Conservation (phyloP, 2,329 filamentous ascomycete species). For the Fusarium luffae region DNA sequence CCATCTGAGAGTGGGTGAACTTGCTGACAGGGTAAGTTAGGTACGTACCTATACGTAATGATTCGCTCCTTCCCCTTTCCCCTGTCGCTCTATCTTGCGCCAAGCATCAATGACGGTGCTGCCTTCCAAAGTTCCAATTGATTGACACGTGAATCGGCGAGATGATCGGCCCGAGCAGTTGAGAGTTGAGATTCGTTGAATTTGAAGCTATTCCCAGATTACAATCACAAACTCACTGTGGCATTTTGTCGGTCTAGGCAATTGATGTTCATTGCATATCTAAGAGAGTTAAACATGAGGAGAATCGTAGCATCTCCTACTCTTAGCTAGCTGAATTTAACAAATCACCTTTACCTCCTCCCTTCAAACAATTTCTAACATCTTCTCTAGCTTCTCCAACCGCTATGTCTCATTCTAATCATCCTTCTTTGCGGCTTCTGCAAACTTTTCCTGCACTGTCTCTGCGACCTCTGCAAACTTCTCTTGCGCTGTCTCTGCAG, state of each 20-base stretch:
- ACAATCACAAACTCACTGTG: background rate
- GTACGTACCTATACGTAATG: conserved; percentile 44
- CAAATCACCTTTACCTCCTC: background rate
- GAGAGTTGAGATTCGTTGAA: background rate
- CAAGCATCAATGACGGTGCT: conserved; percentile 11
- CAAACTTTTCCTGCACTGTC: background rate
- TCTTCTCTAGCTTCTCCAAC: background rate
- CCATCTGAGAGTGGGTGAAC: conserved; percentile 13
- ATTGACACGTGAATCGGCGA: conserved; percentile 21
- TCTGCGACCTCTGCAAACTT: background rate
- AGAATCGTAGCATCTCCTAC: background rate
- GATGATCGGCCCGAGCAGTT: conserved; percentile 8
- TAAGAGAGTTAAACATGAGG: background rate
- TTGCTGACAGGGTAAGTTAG: conserved; percentile 38
- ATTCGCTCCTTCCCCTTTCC: conserved; percentile 21
- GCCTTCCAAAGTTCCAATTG: background rate
- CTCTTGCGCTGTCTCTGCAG: background rate
- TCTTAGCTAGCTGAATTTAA: background rate
- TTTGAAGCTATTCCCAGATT: conserved; percentile 32
- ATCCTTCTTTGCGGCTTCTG: background rate
- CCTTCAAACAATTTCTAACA: background rate
- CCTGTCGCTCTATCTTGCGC: conserved; percentile 13
- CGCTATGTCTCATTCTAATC: background rate
- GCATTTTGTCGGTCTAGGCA: background rate
- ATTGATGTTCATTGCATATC: background rate